These are phyloP conservation scores for Phytophthora capsici DNA, from an alignment of 352 stramenopile species.

Conservation along the genomic window DNA sequence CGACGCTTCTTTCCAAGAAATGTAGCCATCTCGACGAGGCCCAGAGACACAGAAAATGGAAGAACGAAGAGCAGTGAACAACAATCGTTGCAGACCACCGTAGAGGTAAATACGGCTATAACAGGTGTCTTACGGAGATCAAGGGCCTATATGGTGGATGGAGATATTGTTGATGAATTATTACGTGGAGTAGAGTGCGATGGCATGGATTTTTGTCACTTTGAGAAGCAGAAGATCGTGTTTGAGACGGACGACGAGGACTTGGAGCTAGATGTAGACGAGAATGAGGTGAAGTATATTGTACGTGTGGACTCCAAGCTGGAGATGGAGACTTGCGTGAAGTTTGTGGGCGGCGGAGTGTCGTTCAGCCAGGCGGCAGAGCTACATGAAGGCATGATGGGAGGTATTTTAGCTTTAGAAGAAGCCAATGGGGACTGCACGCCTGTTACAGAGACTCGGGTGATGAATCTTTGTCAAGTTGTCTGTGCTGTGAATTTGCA, in stretches of 20 bases:
- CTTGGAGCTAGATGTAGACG: constrained; percentile 19
- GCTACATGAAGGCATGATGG: constrained; percentile 20
- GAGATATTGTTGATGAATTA: constrained; percentile 24
- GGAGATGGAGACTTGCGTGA: constrained; percentile 18
- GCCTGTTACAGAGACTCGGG: constrained; percentile 7
- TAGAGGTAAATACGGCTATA: constrained; percentile 6
- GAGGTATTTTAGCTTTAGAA: constrained; percentile 6
- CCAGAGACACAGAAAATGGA: background rate
- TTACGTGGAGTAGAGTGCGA: background rate
- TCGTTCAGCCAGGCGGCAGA: constrained; percentile 26
- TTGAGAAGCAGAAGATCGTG: constrained; percentile 16
- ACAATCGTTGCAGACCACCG: background rate
- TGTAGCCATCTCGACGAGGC: constrained; percentile 13
- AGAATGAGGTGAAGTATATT: constrained; percentile 22
- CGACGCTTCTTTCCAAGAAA: constrained; percentile 27
- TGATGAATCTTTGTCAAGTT: constrained; percentile 19
- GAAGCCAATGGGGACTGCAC: background rate
- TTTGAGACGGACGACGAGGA: constrained; percentile 16
- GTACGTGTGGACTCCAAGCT: constrained; percentile 13
- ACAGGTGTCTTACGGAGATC: background rate
- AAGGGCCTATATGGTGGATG: constrained; percentile 22
- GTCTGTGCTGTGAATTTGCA: constrained; percentile 33
- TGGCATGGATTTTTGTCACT: constrained; percentile 6
- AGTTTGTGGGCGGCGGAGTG: constrained; percentile 21
- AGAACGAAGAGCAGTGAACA: background rate